phyloP scores from a whole-genome alignment of 139 green algal genomes.

The Closterium sp. region DNA sequence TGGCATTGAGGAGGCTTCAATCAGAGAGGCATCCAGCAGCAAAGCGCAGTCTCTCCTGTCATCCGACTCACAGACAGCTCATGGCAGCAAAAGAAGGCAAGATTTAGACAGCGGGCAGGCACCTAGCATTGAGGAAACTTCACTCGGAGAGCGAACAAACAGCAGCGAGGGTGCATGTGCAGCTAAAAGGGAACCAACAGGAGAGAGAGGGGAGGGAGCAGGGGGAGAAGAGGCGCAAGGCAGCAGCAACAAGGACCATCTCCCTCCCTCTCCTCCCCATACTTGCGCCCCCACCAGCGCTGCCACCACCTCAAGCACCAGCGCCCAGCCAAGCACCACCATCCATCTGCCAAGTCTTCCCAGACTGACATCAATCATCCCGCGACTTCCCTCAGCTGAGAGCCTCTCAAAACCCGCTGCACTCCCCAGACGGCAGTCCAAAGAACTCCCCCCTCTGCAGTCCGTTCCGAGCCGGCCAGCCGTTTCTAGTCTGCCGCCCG shows the following conservation, averaged over 20 bases:
- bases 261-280: not conserved
- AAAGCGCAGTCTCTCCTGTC: not conserved
- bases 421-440: no score
- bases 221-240: not conserved
- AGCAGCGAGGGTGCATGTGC: not conserved
- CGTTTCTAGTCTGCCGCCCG: no score
- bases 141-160: not conserved
- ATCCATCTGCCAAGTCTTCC: not conserved
- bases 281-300: not conserved
- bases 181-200: not conserved
- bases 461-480: no score
- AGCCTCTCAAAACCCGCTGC: not conserved
- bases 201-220: not conserved
- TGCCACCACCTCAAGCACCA: not conserved
- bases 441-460: not conserved
- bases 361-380: not conserved
- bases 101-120: not conserved
- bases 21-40: not conserved
- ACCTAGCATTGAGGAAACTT: not conserved
- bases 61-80: not conserved
- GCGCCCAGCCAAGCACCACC: no score
- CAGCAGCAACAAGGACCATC: not conserved
- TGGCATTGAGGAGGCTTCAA: no score
- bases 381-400: not conserved
- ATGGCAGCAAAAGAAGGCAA: not conserved